These are phyloP conservation scores for Coemansia sp. DNA, from an alignment of 192 early-diverging fungal genomes.

Conservation along the genomic window DNA sequence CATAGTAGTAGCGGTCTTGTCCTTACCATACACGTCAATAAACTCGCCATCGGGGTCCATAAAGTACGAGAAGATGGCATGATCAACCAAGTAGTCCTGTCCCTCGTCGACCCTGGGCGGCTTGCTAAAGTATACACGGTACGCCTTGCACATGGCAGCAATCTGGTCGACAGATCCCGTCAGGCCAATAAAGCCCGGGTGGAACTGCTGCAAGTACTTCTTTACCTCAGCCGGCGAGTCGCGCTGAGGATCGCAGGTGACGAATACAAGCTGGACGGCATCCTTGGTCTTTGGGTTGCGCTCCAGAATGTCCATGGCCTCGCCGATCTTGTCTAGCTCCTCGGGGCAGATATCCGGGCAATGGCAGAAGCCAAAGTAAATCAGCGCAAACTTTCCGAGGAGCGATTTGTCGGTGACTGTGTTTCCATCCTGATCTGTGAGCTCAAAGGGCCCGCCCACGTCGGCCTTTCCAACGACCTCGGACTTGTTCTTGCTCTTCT, in stretches of 20 bases:
- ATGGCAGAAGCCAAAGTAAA: constrained; percentile 99
- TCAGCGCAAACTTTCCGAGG: constrained; percentile 81
- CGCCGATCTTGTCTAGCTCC: constrained; percentile 97
- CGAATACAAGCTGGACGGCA: constrained; percentile 86
- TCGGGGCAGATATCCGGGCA: constrained; percentile 99
- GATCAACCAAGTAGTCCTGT: constrained; percentile 96
- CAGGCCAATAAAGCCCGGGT: constrained; percentile 90
- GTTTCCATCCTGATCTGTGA: constrained; percentile 82
- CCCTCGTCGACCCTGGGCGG: constrained; percentile 81
- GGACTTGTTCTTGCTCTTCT: constrained; percentile 16
- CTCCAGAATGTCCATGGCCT: constrained; percentile 74
- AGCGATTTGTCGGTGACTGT: constrained; percentile 76
- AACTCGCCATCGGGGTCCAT: constrained; percentile 92
- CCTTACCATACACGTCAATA: constrained; percentile 89
- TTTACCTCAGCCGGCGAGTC: constrained; percentile 84
- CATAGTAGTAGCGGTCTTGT: constrained; percentile 54
- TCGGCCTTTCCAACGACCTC: constrained; percentile 84
- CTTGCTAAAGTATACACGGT: constrained; percentile 93
- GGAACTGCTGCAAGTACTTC: constrained; percentile 86
- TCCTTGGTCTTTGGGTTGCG: constrained; percentile 57
- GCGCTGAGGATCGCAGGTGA: constrained; percentile 95
- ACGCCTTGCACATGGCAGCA: constrained; percentile 81
- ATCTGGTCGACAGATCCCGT: constrained; percentile 89
- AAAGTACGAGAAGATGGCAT: constrained; percentile 98
- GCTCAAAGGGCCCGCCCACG: constrained; percentile 87